phyloP scores from a whole-genome alignment of 345 rosid species.

The Lepidium sativum region DNA sequence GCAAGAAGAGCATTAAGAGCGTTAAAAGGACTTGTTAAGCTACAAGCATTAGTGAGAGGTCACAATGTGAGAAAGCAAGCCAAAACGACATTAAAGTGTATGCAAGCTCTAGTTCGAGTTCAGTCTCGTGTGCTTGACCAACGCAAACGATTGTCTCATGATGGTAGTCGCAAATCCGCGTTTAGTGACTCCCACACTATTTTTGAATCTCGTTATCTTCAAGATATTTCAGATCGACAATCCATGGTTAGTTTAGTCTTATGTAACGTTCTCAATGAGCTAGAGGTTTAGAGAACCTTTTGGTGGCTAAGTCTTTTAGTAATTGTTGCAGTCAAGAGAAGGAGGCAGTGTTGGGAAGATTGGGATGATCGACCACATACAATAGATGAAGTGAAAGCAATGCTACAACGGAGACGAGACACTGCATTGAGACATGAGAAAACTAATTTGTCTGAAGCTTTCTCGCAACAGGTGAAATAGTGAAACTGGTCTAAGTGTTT shows the following conservation, averaged over 20 bases:
- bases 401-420: constrained; percentile 60
- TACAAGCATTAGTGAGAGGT: constrained; percentile 78
- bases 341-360: constrained; percentile 68
- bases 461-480: constrained; percentile 52
- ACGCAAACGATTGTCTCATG: constrained; percentile 59
- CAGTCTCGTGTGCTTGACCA: constrained; percentile 71
- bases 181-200: constrained; percentile 49
- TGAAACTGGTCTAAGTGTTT: background rate
- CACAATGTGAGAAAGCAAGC: constrained; percentile 87
- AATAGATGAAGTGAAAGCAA: constrained; percentile 68
- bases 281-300: background rate
- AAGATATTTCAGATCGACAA: constrained; percentile 61
- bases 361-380: constrained; percentile 74
- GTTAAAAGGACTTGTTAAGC: constrained; percentile 65
- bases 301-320: background rate
- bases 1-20: constrained; percentile 74
- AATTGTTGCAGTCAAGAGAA: constrained; percentile 51
- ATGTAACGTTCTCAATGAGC: background rate
- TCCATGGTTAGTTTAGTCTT: constrained; percentile 41
- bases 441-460: constrained; percentile 46
- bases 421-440: constrained; percentile 50
- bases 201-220: constrained; percentile 55
- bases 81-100: constrained; percentile 66
- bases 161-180: constrained; percentile 57
- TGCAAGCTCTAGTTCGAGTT: constrained; percentile 85